Conservation (phyloP, 306 rosid genomes). For the Canavalia gladiata region DNA sequence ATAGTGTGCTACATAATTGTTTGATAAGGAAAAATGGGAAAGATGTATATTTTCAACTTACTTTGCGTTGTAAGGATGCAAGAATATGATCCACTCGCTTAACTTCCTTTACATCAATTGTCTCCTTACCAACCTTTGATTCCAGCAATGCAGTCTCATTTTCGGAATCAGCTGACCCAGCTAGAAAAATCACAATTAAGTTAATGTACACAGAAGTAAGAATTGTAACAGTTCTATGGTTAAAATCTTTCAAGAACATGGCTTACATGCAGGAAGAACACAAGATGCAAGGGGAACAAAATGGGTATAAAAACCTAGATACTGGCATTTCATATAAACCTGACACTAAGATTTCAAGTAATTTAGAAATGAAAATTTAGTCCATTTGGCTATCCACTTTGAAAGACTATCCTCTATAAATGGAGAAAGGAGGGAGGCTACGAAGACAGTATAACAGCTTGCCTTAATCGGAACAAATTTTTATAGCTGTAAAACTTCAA, state of each 20-base stretch:
- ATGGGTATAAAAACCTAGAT: neutral
- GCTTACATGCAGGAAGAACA: constrained; percentile 26
- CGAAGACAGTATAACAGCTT: constrained; percentile 6
- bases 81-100: constrained; percentile 87
- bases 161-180: constrained; percentile 76
- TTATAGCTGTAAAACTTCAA: neutral
- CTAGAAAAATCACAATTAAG: constrained; percentile 50
- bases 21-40: constrained; percentile 29
- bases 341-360: constrained; percentile 14
- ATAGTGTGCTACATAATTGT: constrained; percentile 21
- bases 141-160: constrained; percentile 64
- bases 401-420: constrained; percentile 6
- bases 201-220: constrained; percentile 30
- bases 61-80: constrained; percentile 85
- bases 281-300: neutral
- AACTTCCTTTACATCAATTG: constrained; percentile 75
- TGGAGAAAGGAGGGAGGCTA: neutral
- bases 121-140: constrained; percentile 73
- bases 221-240: constrained; percentile 24
- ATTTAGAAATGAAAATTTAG: constrained; percentile 11
- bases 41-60: constrained; percentile 41
- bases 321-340: neutral
- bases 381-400: neutral
- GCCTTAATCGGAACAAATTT: neutral
- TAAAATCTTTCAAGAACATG: constrained; percentile 34